Percentiles rank a stretch among this genome's conserved stretches.
Evolutionary conservation across 2,329 filamentous ascomycete genomes (phyloP).

Genomic region (Colletotrichum lentis): DNA sequence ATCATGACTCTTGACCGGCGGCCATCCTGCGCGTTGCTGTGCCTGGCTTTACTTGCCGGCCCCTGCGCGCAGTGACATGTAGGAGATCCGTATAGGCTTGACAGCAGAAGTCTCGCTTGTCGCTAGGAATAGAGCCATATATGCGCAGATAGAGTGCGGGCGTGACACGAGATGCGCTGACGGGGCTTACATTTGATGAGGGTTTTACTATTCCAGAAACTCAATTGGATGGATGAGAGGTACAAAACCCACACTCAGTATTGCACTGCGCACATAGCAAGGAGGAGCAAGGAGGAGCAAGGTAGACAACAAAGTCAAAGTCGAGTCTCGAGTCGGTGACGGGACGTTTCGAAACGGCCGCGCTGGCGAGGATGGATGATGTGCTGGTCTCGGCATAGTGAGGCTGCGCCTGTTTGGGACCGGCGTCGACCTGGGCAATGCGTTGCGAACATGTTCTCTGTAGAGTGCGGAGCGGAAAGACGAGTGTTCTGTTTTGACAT

Average conservation of each 20-base stretch:
- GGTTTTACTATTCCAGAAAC: not conserved
- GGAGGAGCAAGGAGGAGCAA: not conserved
- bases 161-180: not conserved
- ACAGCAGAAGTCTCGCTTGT: not conserved
- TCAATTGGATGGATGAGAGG: not conserved
- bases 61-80: not conserved
- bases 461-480: not conserved
- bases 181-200: not conserved
- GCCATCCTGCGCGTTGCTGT: not conserved
- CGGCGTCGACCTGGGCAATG: not conserved
- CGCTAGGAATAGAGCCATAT: constrained; percentile 21
- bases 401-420: constrained; percentile 19
- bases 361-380: constrained; percentile 3
- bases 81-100: constrained; percentile 5
- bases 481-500: not conserved
- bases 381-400: not conserved
- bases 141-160: constrained; percentile 30
- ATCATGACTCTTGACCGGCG: not conserved
- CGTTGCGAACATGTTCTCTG: constrained; percentile 15
- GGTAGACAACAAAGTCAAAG: not conserved
- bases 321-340: not conserved
- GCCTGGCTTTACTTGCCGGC: no score
- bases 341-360: constrained; percentile 33
- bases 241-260: not conserved
- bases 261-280: not conserved